Evolutionary conservation across 2,329 filamentous ascomycete genomes (phyloP).

Genomic region (Penicillium sp.): DNA sequence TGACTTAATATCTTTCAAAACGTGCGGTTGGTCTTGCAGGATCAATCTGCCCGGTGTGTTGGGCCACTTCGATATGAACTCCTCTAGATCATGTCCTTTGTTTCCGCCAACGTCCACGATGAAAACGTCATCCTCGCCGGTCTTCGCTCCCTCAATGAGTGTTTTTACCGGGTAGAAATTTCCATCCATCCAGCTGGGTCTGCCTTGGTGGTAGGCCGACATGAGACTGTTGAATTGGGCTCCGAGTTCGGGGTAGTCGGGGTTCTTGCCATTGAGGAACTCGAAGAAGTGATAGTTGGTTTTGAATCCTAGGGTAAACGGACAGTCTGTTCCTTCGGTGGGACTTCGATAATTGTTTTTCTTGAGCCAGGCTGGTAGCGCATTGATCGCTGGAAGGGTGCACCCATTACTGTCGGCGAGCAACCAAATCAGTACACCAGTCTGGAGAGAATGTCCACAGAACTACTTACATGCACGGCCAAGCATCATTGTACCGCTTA

Average conservation of each 20-base stretch:
- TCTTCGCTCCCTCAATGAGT: background rate
- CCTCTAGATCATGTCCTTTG: constrained; percentile 11
- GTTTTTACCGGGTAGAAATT: constrained; percentile 1
- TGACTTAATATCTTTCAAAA: constrained; percentile 3
- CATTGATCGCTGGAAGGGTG: constrained; percentile 2
- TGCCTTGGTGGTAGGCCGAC: constrained; percentile 11
- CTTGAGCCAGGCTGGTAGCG: constrained; percentile 9
- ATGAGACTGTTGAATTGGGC: constrained; percentile 15
- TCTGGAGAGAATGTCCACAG: too few species aligned
- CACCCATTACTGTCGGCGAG: background rate
- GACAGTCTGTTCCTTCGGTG: constrained; percentile 6
- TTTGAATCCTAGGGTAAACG: constrained; percentile 5
- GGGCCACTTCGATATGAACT: constrained; percentile 6
- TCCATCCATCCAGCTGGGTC: constrained; percentile 11
- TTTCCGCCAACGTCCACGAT: constrained; percentile 15
- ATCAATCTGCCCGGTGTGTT: constrained; percentile 8
- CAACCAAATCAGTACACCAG: background rate
- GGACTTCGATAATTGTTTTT: constrained; percentile 8
- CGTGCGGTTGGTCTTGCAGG: constrained; percentile 12
- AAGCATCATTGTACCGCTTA: constrained; percentile 17
- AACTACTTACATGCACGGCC: constrained; percentile 15
- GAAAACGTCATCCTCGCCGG: constrained; percentile 1
- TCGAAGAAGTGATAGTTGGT: constrained; percentile 8
- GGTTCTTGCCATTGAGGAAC: constrained; percentile 6
- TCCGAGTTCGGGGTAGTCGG: constrained; percentile 6